Base-by-base conservation (phyloP, 2,329 filamentous ascomycete species). In the Acephala macrosclerotiorum region DNA sequence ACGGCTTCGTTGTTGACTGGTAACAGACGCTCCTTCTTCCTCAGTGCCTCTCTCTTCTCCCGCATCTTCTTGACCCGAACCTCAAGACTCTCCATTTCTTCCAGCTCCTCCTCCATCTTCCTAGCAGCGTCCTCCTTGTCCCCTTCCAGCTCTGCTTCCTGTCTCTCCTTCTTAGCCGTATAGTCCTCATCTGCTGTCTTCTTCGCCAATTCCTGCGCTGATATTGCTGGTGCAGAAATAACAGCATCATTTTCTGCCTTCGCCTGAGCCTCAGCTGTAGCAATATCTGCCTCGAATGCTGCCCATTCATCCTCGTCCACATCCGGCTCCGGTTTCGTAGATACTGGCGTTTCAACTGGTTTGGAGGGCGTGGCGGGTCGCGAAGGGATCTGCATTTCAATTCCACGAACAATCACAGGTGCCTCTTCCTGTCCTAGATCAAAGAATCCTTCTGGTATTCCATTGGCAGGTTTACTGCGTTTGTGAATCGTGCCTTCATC, bases 301-400 rank as follows among this genome's bases (percentile, higher is more conserved):
- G 92, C 91, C 91, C 92, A 96, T 78, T 96, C 92, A 61, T 90
- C 87, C 74, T 97, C 92, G 75, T 94, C 88, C 9, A 92, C 79
- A 47, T 80, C 79, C 16, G 66, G 55, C 11, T 57, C 65, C 0
- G 76, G 73, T 42, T 80, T 79, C 2, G 80, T 80, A 1, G 81
- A 83, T 9, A 81, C 82, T 6, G 77, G 33, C 3, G 51, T 77
- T 7, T 81, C 79, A 5, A 81, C 80, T 6, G 77, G 75, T 63
- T 74, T 76, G 6, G 68, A 78, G 7, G 87, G 88, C 3, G 88
- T 90, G 2, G 88, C 87, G 1, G 88, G 87, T 42, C 88, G 81
- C 1, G 87, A 89, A 14, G 88, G 87, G 56, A 90, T 89, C 71
- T 86, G 83, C 42, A 90, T 82, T 77, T 89, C 87, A 58, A 79